Conservation (phyloP, 257 asterid species). For the Solanum arcanum region DNA sequence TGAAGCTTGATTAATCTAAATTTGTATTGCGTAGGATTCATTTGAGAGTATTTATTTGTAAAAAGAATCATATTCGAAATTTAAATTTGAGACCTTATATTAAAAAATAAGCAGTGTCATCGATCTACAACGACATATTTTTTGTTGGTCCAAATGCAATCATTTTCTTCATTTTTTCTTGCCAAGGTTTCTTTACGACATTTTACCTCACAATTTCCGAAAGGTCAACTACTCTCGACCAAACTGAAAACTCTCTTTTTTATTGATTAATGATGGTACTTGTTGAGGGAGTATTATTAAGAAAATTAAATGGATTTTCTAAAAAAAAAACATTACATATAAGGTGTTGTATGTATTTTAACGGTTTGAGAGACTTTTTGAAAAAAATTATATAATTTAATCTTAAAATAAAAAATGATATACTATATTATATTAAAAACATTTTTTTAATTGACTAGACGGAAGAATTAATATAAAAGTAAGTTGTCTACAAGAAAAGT, state of each 20-base stretch:
- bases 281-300: neutral
- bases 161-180: neutral
- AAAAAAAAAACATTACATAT: neutral
- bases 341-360: neutral
- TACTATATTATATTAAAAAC: neutral
- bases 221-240: neutral
- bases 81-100: no score
- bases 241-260: neutral
- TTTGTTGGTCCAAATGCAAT: neutral
- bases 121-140: no score
- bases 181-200: neutral
- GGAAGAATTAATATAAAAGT: neutral
- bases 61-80: fast-evolving
- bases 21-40: no score
- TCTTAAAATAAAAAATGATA: no score
- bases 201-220: neutral
- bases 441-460: neutral
- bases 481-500: neutral
- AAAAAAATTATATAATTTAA: no score
- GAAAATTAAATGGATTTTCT: neutral
- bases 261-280: neutral
- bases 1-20: no score
- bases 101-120: no score
- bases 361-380: no score
- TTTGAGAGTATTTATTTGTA: no score